A percentile compares a stretch with the other conserved stretches of the same genome.
These are phyloP conservation scores for Ceratobasidium papillatum DNA, from an alignment of 1,284 basidiomycete species.

Conservation along the genomic window DNA sequence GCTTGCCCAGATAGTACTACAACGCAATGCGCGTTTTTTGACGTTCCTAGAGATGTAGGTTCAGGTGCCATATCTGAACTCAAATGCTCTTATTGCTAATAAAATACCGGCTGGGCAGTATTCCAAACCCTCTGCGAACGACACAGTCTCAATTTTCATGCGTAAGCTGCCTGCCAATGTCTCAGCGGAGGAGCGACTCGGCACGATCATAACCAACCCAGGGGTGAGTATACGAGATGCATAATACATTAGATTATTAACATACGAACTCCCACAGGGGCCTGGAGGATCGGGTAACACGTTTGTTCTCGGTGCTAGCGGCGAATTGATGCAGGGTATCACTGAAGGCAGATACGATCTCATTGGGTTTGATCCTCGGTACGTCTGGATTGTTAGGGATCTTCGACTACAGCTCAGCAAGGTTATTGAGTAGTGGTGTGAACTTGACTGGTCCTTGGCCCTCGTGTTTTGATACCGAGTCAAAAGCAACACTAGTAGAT, in stretches of 20 bases:
- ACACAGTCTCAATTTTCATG: conserved; percentile 46
- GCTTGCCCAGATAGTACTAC: no score
- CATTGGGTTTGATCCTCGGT: conserved; percentile 36
- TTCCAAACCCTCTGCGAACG: not conserved
- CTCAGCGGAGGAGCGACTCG: conserved; percentile 32
- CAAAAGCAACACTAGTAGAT: no score
- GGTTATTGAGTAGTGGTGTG: not conserved
- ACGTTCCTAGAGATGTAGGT: conserved; percentile 31
- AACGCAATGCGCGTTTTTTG: not conserved
- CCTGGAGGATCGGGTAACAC: conserved; percentile 46
- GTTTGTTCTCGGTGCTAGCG: conserved; percentile 34
- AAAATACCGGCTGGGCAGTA: no score
- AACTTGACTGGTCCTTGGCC: conserved; percentile 28
- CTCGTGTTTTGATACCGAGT: conserved; percentile 25
- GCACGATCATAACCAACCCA: conserved; percentile 45
- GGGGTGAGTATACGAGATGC: conserved; percentile 26
- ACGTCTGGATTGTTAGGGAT: not conserved
- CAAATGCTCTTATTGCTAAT: no score
- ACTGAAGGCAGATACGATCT: conserved; percentile 45
- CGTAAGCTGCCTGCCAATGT: conserved; percentile 46
- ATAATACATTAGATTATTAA: no score
- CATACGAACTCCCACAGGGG: conserved; percentile 25
- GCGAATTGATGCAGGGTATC: conserved; percentile 30
- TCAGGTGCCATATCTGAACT: not conserved
- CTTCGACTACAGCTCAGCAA: no score